Percentiles rank a stretch among this genome's conserved stretches.
Conservation (phyloP, 2,329 filamentous ascomycete genomes). For the Fusarium abutilonis region DNA sequence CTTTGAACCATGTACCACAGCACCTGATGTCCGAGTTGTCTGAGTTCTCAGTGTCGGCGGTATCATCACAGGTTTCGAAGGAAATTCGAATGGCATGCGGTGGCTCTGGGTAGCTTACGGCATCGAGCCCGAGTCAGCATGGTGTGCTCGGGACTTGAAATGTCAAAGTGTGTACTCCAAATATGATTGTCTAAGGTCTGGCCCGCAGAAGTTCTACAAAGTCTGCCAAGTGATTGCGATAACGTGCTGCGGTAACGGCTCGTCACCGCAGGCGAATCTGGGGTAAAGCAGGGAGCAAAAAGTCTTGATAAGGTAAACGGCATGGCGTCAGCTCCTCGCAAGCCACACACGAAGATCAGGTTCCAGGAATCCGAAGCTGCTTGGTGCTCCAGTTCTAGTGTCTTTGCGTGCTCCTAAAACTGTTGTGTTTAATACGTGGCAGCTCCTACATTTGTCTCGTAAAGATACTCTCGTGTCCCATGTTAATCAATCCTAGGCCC, state of each 20-base stretch:
- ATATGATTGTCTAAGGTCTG: background rate
- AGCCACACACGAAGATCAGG: constrained; percentile 2
- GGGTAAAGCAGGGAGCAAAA: constrained; percentile 1
- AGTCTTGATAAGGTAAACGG: background rate
- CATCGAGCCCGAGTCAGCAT: background rate
- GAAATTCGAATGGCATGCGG: background rate
- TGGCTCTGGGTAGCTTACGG: background rate
- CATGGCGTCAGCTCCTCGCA: constrained; percentile 1
- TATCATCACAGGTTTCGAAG: background rate
- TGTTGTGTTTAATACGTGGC: constrained; percentile 16
- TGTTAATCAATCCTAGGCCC: background rate
- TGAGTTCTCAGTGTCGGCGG: background rate
- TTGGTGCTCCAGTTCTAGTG: constrained; percentile 1
- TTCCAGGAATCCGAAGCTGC: background rate
- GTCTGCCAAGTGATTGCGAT: background rate
- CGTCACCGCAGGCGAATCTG: background rate
- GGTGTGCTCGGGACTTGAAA: background rate
- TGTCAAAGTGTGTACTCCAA: background rate
- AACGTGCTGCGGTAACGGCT: constrained; percentile 1
- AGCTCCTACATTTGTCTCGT: constrained; percentile 1
- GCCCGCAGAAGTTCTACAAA: background rate
- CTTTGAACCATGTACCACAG: too few relatives aligned
- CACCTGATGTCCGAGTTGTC: too few relatives aligned
- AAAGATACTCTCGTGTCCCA: background rate
- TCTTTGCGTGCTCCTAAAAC: background rate